phyloP scores from a whole-genome alignment of 2,329 filamentous ascomycete species.

The Claviceps arundinis region DNA sequence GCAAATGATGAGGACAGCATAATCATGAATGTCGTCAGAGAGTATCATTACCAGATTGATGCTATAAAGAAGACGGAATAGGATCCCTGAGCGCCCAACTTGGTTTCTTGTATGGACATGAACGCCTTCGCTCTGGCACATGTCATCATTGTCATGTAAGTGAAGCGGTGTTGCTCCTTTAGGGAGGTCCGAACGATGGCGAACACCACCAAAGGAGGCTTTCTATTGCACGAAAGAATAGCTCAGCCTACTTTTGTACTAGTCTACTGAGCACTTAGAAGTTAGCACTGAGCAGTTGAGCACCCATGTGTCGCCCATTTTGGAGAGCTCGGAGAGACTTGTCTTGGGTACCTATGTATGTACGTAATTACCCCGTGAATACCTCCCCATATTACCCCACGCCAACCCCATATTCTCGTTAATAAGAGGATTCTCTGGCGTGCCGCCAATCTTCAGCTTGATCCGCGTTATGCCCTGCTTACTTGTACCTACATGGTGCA shows the following conservation, averaged over 20 bases:
- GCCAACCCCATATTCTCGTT: neutral
- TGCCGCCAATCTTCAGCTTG: no score
- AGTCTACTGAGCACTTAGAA: no score
- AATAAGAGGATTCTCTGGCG: no score
- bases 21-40: neutral
- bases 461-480: no score
- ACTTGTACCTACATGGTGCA: no score
- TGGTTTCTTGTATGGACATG: neutral
- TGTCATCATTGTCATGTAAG: neutral
- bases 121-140: neutral
- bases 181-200: neutral
- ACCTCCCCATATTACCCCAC: neutral
- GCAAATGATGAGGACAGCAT: conserved; percentile 8
- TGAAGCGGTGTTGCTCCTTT: neutral
- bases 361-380: neutral
- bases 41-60: neutral
- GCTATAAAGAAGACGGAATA: no score
- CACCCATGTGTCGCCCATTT: no score
- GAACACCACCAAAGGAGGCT: neutral
- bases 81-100: no score
- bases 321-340: no score
- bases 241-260: no score
- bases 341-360: neutral
- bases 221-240: neutral
- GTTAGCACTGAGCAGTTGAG: no score